Evolutionary conservation across 2,329 filamentous ascomycete genomes (phyloP).

Genomic region (Sclerotinia trifoliorum): DNA sequence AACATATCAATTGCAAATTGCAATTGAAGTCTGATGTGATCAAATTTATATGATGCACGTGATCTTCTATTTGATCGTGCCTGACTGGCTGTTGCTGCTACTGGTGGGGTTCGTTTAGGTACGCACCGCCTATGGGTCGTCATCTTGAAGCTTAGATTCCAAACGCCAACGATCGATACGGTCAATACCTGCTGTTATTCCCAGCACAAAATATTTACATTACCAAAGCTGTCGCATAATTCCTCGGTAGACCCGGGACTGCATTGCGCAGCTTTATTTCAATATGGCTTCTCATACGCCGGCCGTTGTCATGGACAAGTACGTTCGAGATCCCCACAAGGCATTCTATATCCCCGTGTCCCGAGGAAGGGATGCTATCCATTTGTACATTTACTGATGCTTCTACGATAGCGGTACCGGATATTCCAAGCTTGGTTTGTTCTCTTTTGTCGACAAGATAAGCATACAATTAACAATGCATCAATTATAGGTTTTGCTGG

Average conservation of each 20-base stretch:
- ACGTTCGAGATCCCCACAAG: conserved; percentile 48
- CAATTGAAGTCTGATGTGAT: conserved; percentile 1
- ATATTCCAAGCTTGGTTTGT: conserved; percentile 95
- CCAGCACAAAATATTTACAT: conserved; percentile 14
- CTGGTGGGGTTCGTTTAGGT: conserved; percentile 24
- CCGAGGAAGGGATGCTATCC: not conserved
- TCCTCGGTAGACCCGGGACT: conserved; percentile 32
- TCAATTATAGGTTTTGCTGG: conserved; percentile 79
- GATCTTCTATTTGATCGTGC: not conserved
- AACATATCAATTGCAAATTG: not conserved
- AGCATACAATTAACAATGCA: conserved; percentile 17
- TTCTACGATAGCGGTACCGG: conserved; percentile 79
- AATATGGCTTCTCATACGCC: conserved; percentile 97
- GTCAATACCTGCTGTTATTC: conserved; percentile 13
- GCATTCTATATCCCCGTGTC: conserved; percentile 20
- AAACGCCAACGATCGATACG: conserved; percentile 18
- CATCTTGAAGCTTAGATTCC: conserved; percentile 27
- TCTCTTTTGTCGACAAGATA: not conserved
- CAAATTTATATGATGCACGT: conserved; percentile 8
- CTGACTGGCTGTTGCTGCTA: conserved; percentile 13
- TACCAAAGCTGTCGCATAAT: conserved; percentile 36
- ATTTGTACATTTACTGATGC: conserved; percentile 31
- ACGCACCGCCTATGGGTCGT: conserved; percentile 27
- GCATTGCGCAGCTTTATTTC: conserved; percentile 36
- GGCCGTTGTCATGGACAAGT: conserved; percentile 99